These are phyloP conservation scores for Rhodotorula mucilaginosa DNA, from an alignment of 1,284 basidiomycete species.

Conservation along the genomic window DNA sequence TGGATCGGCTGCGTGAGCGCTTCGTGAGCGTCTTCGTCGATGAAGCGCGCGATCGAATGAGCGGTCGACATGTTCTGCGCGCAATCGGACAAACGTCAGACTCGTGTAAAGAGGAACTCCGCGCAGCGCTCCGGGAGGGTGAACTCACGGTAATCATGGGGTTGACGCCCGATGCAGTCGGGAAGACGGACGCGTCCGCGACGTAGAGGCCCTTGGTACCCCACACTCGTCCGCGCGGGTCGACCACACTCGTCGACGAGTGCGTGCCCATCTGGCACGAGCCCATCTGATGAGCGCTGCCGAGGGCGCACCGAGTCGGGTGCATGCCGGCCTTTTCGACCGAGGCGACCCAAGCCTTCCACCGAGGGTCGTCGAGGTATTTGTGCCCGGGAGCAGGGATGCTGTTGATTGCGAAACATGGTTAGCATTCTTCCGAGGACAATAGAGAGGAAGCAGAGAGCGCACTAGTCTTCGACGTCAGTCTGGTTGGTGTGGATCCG, in stretches of 20 bases:
- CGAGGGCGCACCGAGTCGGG: conserved; percentile 25
- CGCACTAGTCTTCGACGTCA: conserved; percentile 43
- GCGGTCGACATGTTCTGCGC: conserved; percentile 34
- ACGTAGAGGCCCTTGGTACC: conserved; percentile 52
- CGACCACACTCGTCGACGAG: conserved; percentile 48
- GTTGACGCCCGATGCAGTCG: conserved; percentile 53
- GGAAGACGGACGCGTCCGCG: conserved; percentile 52
- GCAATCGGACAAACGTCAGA: background rate
- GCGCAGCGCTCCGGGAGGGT: background rate
- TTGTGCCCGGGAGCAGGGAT: conserved; percentile 29
- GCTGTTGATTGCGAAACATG: background rate
- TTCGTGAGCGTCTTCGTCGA: conserved; percentile 25
- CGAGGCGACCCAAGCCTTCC: conserved; percentile 44
- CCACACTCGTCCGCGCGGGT: conserved; percentile 52
- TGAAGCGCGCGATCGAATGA: conserved; percentile 32
- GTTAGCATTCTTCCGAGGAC: background rate
- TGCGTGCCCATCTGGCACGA: conserved; percentile 49
- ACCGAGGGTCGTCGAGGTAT: conserved; percentile 41
- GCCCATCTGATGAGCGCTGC: conserved; percentile 52
- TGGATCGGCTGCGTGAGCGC: conserved; percentile 5
- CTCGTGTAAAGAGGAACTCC: too few species aligned
- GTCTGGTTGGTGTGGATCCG: conserved; percentile 50
- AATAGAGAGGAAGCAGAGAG: background rate
- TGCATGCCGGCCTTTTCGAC: conserved; percentile 32
- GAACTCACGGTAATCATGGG: conserved; percentile 51